Evolutionary conservation across 345 rosid species (phyloP), one percentile per base, ranked within the genome.

Genomic region (Boechera divaricarpa): DNA sequence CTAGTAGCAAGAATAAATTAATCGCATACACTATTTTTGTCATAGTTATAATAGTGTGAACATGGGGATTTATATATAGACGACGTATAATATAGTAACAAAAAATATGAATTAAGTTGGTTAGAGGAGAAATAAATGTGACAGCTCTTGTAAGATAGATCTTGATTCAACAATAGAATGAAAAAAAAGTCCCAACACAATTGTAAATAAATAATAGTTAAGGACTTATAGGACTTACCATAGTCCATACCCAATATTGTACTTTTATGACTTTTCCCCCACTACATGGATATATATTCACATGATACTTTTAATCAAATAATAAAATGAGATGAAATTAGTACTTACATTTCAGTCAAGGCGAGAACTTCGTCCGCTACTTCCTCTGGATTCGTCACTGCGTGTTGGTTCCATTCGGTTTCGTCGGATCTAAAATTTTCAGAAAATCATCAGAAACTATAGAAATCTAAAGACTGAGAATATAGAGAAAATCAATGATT

Each of bases 331-430:
- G 7, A 47, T 31, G 67, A 9, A 35, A 42, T 45, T 2, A 18
- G 18, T 62, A 58, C 97, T 44, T 82, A 93, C 98, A 82, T 87
- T 58, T 85, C 89, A 61, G 82, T 90, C 82, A 86, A 76, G 36
- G 87, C 45, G 72, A 76, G 79, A 65, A 91, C 90, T 77, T 88
- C 91, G 7, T 88, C 72, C 29, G 85, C 92, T n/a, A 89, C 85
- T 48, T 82, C 77, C 44, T 90, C 97, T n/a, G 97, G 98, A 77
- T 90, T 82, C 21, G 80, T 79, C 54, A 88, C 91, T 3, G 98
- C 94, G 75, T 91, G 88, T 79, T 79, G 77, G 77, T 85, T 85
- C 87, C 78, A 72, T 47, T 81, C 87, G 10, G 6, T 76, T 52
- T 76, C 85, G 44, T 76, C 80, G 39, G 55, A 62, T 76, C 86